A percentile compares a stretch with the other conserved stretches of the same genome.
These are phyloP conservation scores for Pythium angustatum DNA, from an alignment of 352 stramenopile genomes.

Conservation along the genomic window DNA sequence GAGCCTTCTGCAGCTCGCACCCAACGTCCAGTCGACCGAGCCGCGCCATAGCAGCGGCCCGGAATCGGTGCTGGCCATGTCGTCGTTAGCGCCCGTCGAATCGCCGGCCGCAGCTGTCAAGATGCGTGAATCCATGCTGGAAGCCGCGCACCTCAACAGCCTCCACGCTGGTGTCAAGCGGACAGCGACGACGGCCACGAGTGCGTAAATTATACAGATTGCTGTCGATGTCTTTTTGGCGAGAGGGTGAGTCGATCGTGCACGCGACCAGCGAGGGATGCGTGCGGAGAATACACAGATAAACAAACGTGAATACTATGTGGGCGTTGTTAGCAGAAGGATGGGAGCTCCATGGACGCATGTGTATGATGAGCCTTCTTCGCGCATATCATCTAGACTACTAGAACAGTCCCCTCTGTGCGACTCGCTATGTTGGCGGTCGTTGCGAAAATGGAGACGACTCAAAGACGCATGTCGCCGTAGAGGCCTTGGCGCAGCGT, in stretches of 20 bases:
- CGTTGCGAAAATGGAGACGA: too few relatives aligned
- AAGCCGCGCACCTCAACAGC: not conserved
- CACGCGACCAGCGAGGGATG: not conserved
- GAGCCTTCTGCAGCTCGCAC: conserved; percentile 75
- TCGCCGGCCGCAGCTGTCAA: conserved; percentile 31
- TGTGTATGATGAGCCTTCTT: too few relatives aligned
- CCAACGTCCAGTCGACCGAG: conserved; percentile 29
- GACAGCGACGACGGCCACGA: conserved; percentile 20
- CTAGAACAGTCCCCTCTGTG: too few relatives aligned
- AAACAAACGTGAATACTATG: too few relatives aligned
- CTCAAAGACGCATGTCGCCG: not conserved
- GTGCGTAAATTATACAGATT: conserved; percentile 31
- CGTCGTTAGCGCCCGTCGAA: conserved; percentile 28
- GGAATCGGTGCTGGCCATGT: conserved; percentile 14
- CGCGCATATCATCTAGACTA: too few relatives aligned
- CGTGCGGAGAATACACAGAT: too few relatives aligned
- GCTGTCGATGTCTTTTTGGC: conserved; percentile 14
- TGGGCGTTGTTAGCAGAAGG: too few relatives aligned
- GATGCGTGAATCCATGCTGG: conserved; percentile 20
- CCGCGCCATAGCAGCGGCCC: conserved; percentile 25
- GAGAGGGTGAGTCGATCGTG: not conserved
- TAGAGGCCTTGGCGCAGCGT: not conserved
- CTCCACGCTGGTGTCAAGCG: not conserved
- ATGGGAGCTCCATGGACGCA: too few relatives aligned
- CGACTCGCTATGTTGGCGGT: too few relatives aligned